phyloP scores from a whole-genome alignment of 2,329 filamentous ascomycete species.

The Alternaria gaisen region DNA sequence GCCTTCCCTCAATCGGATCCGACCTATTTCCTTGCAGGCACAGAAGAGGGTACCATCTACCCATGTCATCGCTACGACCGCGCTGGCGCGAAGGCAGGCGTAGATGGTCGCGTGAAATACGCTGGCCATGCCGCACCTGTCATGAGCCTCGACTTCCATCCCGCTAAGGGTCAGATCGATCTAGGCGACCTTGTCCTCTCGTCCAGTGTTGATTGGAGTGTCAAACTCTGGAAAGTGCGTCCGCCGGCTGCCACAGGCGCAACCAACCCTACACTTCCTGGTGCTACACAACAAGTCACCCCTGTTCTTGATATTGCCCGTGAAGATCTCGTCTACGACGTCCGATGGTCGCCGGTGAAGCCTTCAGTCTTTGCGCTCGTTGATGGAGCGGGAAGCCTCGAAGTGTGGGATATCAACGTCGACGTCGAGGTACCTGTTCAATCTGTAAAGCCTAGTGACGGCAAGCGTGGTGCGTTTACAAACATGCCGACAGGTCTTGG shows the following conservation, averaged over 20 bases:
- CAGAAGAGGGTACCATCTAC: slow-evolving; percentile 95
- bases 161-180: slow-evolving; percentile 88
- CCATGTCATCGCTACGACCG: slow-evolving; percentile 97
- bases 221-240: slow-evolving; percentile 95
- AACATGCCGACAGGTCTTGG: slow-evolving; percentile 56
- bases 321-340: slow-evolving; percentile 97
- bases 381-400: slow-evolving; percentile 89
- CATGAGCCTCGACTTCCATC: slow-evolving; percentile 96
- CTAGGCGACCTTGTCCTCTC: slow-evolving; percentile 92
- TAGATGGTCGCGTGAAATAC: slow-evolving; percentile 89
- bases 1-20: slow-evolving; percentile 94
- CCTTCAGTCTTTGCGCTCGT: slow-evolving; percentile 95
- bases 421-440: slow-evolving; percentile 93
- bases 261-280: slow-evolving; percentile 53
- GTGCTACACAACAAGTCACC: slow-evolving; percentile 62
- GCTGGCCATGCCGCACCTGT: slow-evolving; percentile 91
- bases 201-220: slow-evolving; percentile 95
- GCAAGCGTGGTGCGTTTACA: slow-evolving; percentile 45
- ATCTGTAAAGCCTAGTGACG: slow-evolving; percentile 74
- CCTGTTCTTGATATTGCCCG: slow-evolving; percentile 90
- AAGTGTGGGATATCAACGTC: slow-evolving; percentile 93
- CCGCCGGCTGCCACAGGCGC: slow-evolving; percentile 74
- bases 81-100: slow-evolving; percentile 94
- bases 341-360: slow-evolving; percentile 91
- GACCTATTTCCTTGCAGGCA: slow-evolving; percentile 96